Conservation (phyloP, 2,329 filamentous ascomycete genomes). For the Fusarium oxysporum region DNA sequence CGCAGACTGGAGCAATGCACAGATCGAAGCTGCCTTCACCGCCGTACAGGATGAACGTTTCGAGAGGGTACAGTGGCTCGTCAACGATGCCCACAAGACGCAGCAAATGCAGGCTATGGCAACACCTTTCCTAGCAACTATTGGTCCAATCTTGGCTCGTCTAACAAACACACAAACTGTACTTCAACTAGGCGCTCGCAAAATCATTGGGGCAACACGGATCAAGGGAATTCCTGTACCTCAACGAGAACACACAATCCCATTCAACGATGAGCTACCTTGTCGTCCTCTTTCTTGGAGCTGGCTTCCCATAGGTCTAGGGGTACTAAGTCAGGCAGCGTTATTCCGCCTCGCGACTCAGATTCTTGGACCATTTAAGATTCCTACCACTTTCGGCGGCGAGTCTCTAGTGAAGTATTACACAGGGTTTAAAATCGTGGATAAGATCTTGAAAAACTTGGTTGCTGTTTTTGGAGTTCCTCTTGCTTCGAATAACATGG, state of each 20-base stretch:
- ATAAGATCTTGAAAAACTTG: background rate
- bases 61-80: background rate
- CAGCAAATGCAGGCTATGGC: conserved; percentile 2
- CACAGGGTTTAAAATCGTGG: background rate
- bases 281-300: background rate
- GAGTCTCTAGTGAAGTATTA: background rate
- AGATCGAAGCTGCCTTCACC: background rate
- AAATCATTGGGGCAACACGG: background rate
- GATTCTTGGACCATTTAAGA: rapidly evolving
- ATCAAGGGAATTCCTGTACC: background rate
- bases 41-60: background rate
- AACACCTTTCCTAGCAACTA: background rate
- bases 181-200: rapidly evolving
- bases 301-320: background rate
- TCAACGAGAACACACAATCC: background rate
- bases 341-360: rapidly evolving
- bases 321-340: background rate
- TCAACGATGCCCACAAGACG: background rate
- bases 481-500: background rate
- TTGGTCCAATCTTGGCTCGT: background rate
- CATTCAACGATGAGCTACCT: background rate
- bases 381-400: background rate
- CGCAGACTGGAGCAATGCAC: background rate
- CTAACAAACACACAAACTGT: rapidly evolving
- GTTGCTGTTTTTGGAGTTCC: background rate